Base-by-base conservation (phyloP, 306 rosid species). In the Hylodesmum podocarpum region DNA sequence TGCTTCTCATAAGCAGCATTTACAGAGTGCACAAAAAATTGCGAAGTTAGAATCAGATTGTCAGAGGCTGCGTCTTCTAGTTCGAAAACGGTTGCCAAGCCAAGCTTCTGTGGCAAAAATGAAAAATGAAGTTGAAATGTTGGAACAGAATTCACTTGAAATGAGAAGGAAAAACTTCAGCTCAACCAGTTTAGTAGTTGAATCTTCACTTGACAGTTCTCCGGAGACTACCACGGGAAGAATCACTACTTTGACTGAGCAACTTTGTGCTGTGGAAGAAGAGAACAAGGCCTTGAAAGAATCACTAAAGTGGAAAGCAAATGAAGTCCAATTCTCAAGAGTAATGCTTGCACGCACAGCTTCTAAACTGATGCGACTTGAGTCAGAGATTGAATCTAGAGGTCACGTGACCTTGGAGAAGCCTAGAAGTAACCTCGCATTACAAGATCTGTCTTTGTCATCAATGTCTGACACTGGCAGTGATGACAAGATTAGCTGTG, bases 11-110 rank as follows among this genome's bases (percentile, higher is more conserved):
- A 88, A 84, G 91, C 94, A 88, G 72, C 87, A 88, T 27, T 84
- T 89, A 73, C 92, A 87, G 78, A 85, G 87, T 78, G 89, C 86
- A 31, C 87, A 88, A 74, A 86, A 80, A 74, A 83, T 93, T 72
- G 86, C 92, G 5, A 88, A 87, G 85, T 83, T 93, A 66, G 97
- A 93, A 83, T 90, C 94, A n/a, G 97, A 93, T 86, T 90, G 96
- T 81, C 96, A 93, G 87, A 84, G 92, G 87, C 77, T 93, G 80
- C 94, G 89, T 5, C 73, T 86, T 53, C 83, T 90, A 41, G 90
- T 89, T 33, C 82, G 81, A 61, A 93, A 93, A 85, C 86, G 92
- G 66, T 83, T 90, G 54, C 97, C 96, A 72, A 90, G 96, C 78
- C 94, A 92, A 50, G 91, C 92, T 72, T 87, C 93, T 44, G 51